phyloP scores from a whole-genome alignment of 2,329 filamentous ascomycete genomes.

The Intubia oerlemansii region DNA sequence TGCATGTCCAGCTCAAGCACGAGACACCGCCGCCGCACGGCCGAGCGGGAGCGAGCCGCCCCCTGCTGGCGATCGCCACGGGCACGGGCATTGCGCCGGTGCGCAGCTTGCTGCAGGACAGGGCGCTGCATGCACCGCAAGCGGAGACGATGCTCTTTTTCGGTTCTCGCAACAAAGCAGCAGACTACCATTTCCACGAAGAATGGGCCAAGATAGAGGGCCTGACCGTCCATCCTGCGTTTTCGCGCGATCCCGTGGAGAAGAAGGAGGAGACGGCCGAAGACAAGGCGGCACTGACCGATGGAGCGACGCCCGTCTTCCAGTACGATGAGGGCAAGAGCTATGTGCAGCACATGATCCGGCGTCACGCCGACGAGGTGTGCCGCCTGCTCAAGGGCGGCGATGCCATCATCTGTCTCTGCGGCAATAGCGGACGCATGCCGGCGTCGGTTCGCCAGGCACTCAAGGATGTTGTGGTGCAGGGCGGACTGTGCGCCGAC shows the following conservation, averaged over 20 bases:
- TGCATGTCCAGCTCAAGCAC: conserved; percentile 38
- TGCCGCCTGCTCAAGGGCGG: conserved; percentile 16
- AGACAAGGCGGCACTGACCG: background rate
- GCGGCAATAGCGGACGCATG: conserved; percentile 37
- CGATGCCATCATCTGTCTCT: conserved; percentile 27
- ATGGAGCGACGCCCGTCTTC: background rate
- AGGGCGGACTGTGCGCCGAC: conserved; percentile 12
- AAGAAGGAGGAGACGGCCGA: background rate
- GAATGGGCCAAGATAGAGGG: conserved; percentile 38
- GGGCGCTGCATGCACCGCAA: conserved; percentile 16
- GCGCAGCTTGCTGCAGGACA: conserved; percentile 59
- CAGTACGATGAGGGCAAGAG: conserved; percentile 19
- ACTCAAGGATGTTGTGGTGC: conserved; percentile 25
- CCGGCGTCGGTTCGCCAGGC: conserved; percentile 30
- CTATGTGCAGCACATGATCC: conserved; percentile 34
- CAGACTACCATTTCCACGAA: conserved; percentile 63
- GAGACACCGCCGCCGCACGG: conserved; percentile 22
- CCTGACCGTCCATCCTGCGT: conserved; percentile 20
- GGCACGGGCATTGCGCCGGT: conserved; percentile 79
- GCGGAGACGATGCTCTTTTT: conserved; percentile 46
- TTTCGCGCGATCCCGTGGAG: conserved; percentile 21
- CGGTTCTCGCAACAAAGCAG: conserved; percentile 51
- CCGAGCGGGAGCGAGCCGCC: conserved; percentile 20
- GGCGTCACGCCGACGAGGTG: conserved; percentile 17
- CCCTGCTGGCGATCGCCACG: conserved; percentile 60